Base-by-base conservation (phyloP, 129 eudicot genomes). In the Rutidosis leptorrhynchoides region DNA sequence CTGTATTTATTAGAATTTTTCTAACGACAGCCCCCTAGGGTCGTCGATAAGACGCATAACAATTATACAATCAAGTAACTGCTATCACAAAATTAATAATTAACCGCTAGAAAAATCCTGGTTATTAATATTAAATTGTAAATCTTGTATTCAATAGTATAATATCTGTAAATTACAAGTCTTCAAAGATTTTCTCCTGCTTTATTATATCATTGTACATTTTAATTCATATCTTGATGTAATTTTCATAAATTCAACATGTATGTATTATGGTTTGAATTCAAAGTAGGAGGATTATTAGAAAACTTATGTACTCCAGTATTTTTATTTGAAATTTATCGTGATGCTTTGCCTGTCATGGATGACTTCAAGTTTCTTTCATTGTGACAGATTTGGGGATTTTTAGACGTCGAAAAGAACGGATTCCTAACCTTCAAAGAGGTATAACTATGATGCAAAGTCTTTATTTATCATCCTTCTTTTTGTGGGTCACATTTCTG, bases 361-460 rank as follows among this genome's bases (percentile, higher is more conserved):
- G n/a, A n/a, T n/a, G n/a, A n/a, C n/a, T n/a, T n/a, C n/a, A 49
- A 68, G 27, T 32, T 72, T 21, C 72, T 65, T 32, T 64, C 17
- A 22, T 57, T 67, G 25, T 54, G 61, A 52, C 95, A 93, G 99
- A 86, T 89, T 42, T 93, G 89, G 80, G 88, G 77, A 61, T 84
- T 84, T 79, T 52, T 93, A 74, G 96, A 93, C 66, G 70, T 63
- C 49, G 71, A 79, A 74, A 93, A 82, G 80, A 77, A 62, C 3
- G 96, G 96, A 66, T 54, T 73, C 64, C 86, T 93, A 64, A 86
- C 87, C n/a, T 93, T 93, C 51, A 86, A 89, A 74, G 86, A 89
- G 92, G 99, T 75, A n/a, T n/a, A 75, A 75, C 40, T n/a, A 14
- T 37, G 70, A 30, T 51, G 48, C 49, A 35, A 27, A 52, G 20